A percentile compares a stretch with the other conserved stretches of the same genome.
phyloP scores from a whole-genome alignment of 2,329 filamentous ascomycete species.

The Sarocladium strictum region DNA sequence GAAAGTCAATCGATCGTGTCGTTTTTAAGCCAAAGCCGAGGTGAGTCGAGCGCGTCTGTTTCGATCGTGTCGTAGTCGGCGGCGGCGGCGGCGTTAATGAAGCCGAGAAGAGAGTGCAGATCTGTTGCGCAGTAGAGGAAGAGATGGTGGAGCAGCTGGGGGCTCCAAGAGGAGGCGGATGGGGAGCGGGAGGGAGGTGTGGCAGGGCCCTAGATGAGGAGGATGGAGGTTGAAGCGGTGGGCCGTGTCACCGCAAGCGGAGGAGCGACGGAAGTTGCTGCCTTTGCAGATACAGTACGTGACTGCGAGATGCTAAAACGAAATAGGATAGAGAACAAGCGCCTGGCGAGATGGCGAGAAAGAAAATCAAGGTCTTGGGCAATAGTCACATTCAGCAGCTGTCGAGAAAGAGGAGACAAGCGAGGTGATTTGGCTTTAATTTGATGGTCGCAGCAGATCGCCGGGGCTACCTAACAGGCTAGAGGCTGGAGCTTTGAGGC shows the following conservation, averaged over 20 bases:
- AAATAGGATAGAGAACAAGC: neutral
- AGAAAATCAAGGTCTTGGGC: neutral
- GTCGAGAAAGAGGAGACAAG: neutral
- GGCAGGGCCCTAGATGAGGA: neutral
- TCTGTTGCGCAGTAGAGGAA: conserved; percentile 4
- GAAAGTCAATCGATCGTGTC: neutral
- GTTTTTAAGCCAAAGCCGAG: neutral
- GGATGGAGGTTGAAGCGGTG: neutral
- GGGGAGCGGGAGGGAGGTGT: conserved; percentile 3
- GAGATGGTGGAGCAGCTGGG: conserved; percentile 3
- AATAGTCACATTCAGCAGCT: neutral
- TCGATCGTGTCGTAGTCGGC: neutral
- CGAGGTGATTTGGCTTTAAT: conserved; percentile 6
- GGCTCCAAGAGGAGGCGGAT: conserved; percentile 2
- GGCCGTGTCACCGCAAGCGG: conserved; percentile 8
- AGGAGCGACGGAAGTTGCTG: neutral
- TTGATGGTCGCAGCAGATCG: conserved; percentile 6
- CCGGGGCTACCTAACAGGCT: neutral
- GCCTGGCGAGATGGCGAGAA: neutral
- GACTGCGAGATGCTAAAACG: neutral
- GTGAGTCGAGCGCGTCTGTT: neutral
- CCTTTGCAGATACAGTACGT: neutral
- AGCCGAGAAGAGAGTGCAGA: neutral
- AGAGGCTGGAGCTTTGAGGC: neutral
- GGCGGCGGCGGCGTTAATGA: neutral